A percentile compares a stretch with the other conserved stretches of the same genome.
phyloP scores from a whole-genome alignment of 352 stramenopile genomes.

The Phytophthora pluvialis region DNA sequence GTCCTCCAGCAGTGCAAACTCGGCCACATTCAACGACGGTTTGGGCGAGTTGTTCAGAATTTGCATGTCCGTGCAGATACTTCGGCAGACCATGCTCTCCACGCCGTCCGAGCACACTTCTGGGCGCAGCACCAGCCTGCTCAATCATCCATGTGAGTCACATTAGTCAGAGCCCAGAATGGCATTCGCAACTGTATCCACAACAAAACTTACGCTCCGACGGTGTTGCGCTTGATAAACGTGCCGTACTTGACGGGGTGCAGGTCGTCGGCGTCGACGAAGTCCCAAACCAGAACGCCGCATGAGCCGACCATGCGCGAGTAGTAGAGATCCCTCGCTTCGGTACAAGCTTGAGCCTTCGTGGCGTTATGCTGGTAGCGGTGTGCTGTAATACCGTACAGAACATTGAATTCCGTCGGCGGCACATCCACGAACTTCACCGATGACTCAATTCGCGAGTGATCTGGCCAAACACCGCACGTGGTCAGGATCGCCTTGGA shows the following conservation, averaged over 20 bases:
- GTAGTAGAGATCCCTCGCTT: constrained; percentile 37
- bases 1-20: constrained; percentile 30
- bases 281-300: constrained; percentile 51
- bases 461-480: constrained; percentile 35
- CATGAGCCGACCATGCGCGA: constrained; percentile 36
- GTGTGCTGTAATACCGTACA: constrained; percentile 36
- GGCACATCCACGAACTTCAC: constrained; percentile 32
- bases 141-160: not conserved
- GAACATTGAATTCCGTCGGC: constrained; percentile 27
- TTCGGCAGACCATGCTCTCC: constrained; percentile 37
- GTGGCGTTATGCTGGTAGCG: constrained; percentile 25
- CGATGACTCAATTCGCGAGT: constrained; percentile 30
- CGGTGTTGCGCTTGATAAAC: constrained; percentile 38
- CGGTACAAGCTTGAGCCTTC: constrained; percentile 25
- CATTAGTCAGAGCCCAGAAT: not conserved
- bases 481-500: constrained; percentile 35
- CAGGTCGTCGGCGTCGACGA: constrained; percentile 48
- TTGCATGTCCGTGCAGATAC: constrained; percentile 39
- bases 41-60: constrained; percentile 13
- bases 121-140: constrained; percentile 30
- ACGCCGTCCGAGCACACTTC: constrained; percentile 34
- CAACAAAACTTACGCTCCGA: constrained; percentile 46
- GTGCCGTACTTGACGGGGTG: constrained; percentile 32
- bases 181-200: not conserved
- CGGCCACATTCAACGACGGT: constrained; percentile 20